Percentiles rank a stretch among this genome's conserved stretches.
Conservation (phyloP, 305 asterid species). For the Rubia balearica region DNA sequence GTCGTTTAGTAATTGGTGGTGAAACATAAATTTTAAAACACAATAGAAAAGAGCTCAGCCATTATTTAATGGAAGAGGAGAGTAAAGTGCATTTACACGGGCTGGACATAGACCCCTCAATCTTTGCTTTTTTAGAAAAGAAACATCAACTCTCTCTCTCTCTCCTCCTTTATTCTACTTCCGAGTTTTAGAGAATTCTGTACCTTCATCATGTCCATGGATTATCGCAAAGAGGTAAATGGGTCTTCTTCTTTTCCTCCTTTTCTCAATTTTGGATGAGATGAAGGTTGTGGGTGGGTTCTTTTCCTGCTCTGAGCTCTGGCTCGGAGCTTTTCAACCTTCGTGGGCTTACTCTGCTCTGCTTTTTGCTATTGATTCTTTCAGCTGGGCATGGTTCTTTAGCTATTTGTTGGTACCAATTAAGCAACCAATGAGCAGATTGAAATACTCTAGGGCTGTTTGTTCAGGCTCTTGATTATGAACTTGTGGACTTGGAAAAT, state of each 20-base stretch:
- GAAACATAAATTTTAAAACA: too few species aligned
- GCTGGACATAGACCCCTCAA: background rate
- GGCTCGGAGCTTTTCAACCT: background rate
- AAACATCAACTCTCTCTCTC: background rate
- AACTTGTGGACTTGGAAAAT: slow-evolving; percentile 3
- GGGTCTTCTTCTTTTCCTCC: background rate
- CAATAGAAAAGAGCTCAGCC: too few species aligned
- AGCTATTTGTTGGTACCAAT: background rate
- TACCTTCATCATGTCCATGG: slow-evolving; percentile 20
- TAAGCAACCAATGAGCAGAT: background rate
- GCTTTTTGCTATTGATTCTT: background rate
- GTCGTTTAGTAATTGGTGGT: too few species aligned
- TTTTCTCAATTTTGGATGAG: background rate
- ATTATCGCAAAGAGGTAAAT: slow-evolving; percentile 32
- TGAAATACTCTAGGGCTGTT: background rate
- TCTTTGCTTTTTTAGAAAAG: background rate
- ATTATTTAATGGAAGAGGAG: too few species aligned
- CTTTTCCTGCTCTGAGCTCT: background rate
- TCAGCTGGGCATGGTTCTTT: background rate
- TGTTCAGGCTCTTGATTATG: background rate
- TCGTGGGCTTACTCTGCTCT: background rate
- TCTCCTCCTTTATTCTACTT: background rate
- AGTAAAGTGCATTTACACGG: background rate
- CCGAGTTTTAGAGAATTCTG: slow-evolving; percentile 5
- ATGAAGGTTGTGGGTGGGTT: background rate